These are phyloP conservation scores for Sphagnum magellanicum DNA, from an alignment of 228 moss, liverwort and hornwort genomes.

Conservation along the genomic window DNA sequence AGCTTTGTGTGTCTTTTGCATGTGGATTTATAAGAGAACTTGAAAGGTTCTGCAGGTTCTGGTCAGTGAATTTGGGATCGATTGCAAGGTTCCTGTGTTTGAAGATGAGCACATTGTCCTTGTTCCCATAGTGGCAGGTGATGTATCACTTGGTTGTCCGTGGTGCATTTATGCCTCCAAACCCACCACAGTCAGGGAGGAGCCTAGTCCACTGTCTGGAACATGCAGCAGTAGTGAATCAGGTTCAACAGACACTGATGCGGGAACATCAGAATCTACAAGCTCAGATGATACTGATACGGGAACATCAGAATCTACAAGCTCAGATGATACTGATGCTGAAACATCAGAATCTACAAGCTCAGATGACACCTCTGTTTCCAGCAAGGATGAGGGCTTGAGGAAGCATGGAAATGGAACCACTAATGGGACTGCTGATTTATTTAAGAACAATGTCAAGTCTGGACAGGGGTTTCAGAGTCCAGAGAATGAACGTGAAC, in stretches of 20 bases:
- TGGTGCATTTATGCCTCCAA: conserved; percentile 34
- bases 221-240: conserved; percentile 5
- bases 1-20: not conserved
- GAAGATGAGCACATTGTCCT: conserved; percentile 49
- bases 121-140: conserved; percentile 40
- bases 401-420: no score
- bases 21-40: not conserved
- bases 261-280: not conserved
- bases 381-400: no score
- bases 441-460: no score
- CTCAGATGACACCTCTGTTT: no score
- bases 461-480: not conserved
- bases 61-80: conserved; percentile 37
- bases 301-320: no score
- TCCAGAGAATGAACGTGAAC: not conserved
- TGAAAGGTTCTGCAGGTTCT: conserved; percentile 19
- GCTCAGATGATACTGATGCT: not conserved
- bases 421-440: no score
- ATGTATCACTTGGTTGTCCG: conserved; percentile 29
- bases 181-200: no score
- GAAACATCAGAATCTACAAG: no score
- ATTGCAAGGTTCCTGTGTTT: conserved; percentile 38
- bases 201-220: no score
- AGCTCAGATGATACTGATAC: not conserved
- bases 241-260: conserved; percentile 3